phyloP scores from a whole-genome alignment of 1,139 yeast genomes.

The Meyerozyma elateridarum region DNA sequence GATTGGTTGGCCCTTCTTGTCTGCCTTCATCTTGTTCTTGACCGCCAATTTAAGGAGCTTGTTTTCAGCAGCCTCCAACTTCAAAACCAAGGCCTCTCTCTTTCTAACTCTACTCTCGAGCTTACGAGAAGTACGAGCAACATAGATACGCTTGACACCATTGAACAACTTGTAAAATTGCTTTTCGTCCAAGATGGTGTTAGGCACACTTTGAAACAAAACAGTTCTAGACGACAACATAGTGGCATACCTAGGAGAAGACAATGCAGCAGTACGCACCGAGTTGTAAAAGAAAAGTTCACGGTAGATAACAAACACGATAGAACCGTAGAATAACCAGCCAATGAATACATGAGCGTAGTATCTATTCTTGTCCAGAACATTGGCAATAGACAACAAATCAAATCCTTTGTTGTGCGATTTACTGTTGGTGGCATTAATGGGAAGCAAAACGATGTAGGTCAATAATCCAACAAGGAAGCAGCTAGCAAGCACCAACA shows the following conservation, averaged over 20 bases:
- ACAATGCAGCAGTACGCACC: constrained; percentile 72
- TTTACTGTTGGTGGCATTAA: constrained; percentile 60
- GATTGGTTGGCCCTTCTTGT: constrained; percentile 48
- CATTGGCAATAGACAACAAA: constrained; percentile 72
- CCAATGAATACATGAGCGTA: constrained; percentile 84
- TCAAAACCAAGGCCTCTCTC: constrained; percentile 57
- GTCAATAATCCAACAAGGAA: constrained; percentile 37
- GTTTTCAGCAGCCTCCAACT: constrained; percentile 68
- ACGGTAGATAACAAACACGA: constrained; percentile 69
- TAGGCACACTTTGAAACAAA: constrained; percentile 76
- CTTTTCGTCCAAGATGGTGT: constrained; percentile 56
- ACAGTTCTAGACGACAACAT: constrained; percentile 75
- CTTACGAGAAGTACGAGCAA: constrained; percentile 62
- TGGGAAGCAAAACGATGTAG: constrained; percentile 58
- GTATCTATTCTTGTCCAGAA: constrained; percentile 52
- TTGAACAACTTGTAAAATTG: constrained; percentile 58
- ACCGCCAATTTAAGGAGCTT: constrained; percentile 56
- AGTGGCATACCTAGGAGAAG: constrained; percentile 75
- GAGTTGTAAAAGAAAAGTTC: constrained; percentile 79
- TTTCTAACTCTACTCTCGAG: constrained; percentile 54
- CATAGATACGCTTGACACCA: constrained; percentile 70
- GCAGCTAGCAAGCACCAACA: constrained; percentile 41
- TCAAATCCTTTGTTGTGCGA: constrained; percentile 60
- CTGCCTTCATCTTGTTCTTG: constrained; percentile 57
- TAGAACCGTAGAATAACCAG: constrained; percentile 70